Conservation (phyloP, 106 monocot genomes). For the Triglochin maritima region DNA sequence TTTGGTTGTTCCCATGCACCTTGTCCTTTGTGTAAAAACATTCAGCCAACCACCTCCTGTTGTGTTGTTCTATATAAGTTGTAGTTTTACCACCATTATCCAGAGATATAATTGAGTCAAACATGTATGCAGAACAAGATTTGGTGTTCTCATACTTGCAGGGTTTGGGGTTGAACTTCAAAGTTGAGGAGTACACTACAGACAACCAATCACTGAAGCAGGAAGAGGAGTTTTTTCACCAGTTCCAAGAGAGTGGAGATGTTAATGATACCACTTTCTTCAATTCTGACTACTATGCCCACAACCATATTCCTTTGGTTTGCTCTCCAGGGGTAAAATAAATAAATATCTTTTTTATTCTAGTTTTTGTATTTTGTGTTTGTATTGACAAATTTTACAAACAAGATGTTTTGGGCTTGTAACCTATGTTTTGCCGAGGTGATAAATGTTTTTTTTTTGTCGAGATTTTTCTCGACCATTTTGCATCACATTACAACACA, state of each 20-base stretch:
- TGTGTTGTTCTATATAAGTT: too few relatives aligned
- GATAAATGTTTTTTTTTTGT: too few relatives aligned
- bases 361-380: not conserved
- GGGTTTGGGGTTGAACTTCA: slow-evolving; percentile 3
- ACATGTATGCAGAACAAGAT: slow-evolving; percentile 5
- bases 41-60: too few relatives aligned
- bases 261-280: not conserved
- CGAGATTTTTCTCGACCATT: too few relatives aligned
- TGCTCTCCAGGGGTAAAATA: not conserved
- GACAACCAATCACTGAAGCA: not conserved
- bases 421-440: not conserved
- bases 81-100: too few relatives aligned
- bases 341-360: not conserved
- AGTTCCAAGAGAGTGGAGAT: not conserved
- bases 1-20: too few relatives aligned
- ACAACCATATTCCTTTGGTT: not conserved
- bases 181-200: not conserved
- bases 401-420: not conserved
- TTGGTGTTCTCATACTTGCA: slow-evolving; percentile 11
- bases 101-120: not conserved
- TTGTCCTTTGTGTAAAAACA: too few relatives aligned
- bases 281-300: not conserved
- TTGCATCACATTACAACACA: too few relatives aligned
- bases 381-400: not conserved
- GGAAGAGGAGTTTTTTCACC: slow-evolving; percentile 5